Conservation (phyloP, 345 rosid genomes). For the Lagerstroemia speciosa region DNA sequence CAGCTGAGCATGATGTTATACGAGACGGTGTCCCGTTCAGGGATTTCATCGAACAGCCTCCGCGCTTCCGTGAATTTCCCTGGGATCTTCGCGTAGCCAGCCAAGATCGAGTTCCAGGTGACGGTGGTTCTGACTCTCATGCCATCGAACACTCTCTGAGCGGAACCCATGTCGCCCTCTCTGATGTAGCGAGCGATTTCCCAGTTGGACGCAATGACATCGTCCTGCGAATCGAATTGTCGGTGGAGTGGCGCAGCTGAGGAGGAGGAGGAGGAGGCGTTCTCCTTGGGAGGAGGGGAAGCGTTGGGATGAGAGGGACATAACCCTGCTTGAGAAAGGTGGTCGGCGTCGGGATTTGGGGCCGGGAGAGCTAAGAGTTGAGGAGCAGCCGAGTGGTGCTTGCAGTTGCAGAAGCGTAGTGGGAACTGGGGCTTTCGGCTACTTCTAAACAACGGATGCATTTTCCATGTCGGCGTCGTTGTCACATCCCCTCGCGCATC, state of each 20-base stretch:
- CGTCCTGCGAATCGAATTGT: conserved; percentile 1
- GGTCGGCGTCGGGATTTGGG: neutral
- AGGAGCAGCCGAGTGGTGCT: neutral
- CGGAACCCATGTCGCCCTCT: conserved; percentile 53
- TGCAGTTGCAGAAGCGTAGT: neutral
- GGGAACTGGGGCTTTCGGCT: neutral
- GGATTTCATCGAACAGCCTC: conserved; percentile 24
- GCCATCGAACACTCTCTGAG: conserved; percentile 41
- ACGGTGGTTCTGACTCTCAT: conserved; percentile 50
- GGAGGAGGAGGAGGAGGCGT: neutral
- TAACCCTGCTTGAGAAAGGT: neutral
- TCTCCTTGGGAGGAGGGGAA: too few relatives aligned
- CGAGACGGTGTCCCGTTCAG: conserved; percentile 24
- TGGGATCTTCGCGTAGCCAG: conserved; percentile 29
- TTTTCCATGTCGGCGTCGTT: neutral
- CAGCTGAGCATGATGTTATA: conserved; percentile 35
- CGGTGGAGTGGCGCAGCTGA: neutral
- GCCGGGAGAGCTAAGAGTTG: neutral
- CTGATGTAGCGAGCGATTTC: conserved; percentile 36
- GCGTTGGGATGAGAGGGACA: neutral
- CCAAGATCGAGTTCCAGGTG: conserved; percentile 68
- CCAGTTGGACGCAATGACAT: conserved; percentile 44
- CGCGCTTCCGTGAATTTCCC: conserved; percentile 36
- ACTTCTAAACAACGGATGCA: neutral
- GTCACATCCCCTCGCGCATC: neutral